phyloP scores from a whole-genome alignment of 176 grass and related monocot species.

The Paspalum notatum region DNA sequence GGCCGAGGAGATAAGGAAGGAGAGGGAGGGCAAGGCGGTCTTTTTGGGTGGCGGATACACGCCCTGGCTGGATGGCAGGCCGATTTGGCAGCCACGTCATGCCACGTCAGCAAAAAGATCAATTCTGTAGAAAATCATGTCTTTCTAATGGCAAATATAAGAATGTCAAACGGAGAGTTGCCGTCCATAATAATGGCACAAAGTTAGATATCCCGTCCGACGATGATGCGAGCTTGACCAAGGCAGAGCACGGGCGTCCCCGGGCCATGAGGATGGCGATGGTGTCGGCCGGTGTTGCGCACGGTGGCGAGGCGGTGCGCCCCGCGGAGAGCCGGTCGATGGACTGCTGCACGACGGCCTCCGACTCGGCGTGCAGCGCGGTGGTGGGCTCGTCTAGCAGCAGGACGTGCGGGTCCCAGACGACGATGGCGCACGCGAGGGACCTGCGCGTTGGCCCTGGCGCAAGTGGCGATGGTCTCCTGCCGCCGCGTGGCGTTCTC shows the following conservation, averaged over 20 bases:
- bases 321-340: slow-evolving; percentile 48
- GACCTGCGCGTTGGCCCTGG: slow-evolving; percentile 54
- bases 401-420: slow-evolving; percentile 55
- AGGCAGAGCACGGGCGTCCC: slow-evolving; percentile 36
- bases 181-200: too few relatives aligned
- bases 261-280: slow-evolving; percentile 56
- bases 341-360: slow-evolving; percentile 68
- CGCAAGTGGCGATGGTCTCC: slow-evolving; percentile 53
- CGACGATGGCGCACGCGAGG: slow-evolving; percentile 58
- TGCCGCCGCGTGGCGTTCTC: slow-evolving; percentile 40
- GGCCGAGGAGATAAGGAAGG: too few relatives aligned
- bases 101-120: too few relatives aligned
- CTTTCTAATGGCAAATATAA: too few relatives aligned
- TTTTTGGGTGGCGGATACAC: too few relatives aligned
- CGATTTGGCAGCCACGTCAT: too few relatives aligned
- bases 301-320: slow-evolving; percentile 66
- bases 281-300: slow-evolving; percentile 44
- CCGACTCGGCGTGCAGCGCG: slow-evolving; percentile 66
- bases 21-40: too few relatives aligned
- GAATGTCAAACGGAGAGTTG: too few relatives aligned
- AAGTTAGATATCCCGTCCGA: too few relatives aligned
- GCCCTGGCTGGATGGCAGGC: too few relatives aligned
- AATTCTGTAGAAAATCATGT: too few relatives aligned
- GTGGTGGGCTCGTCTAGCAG: slow-evolving; percentile 80
- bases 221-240: slow-evolving; percentile 48